Conservation (phyloP, 139 green algal species). For the Dunaliella sp. region DNA sequence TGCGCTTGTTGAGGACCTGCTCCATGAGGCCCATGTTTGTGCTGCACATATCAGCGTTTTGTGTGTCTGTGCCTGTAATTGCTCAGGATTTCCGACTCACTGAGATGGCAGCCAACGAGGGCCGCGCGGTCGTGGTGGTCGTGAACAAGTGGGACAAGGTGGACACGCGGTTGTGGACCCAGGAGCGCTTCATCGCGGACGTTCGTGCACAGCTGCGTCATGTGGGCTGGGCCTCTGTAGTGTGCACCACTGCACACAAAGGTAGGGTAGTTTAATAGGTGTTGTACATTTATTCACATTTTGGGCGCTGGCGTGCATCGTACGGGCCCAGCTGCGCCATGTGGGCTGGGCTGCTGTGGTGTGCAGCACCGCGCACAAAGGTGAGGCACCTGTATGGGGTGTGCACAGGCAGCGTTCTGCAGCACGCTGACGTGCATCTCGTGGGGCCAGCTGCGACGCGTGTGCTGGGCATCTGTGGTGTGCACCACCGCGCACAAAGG, state of each 20-base stretch:
- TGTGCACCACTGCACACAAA: slow-evolving; percentile 83
- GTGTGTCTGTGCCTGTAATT: too few species aligned
- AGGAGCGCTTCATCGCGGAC: slow-evolving; percentile 56
- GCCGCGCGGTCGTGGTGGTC: slow-evolving; percentile 86
- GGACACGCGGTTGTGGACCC: slow-evolving; percentile 30
- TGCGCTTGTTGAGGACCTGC: too few species aligned
- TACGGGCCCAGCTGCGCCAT: too few species aligned
- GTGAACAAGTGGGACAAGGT: slow-evolving; percentile 98
- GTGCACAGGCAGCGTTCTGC: too few species aligned
- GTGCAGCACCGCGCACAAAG: not conserved
- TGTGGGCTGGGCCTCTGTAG: slow-evolving; percentile 81
- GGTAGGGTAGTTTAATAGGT: slow-evolving; percentile 35
- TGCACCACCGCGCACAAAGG: slow-evolving; percentile 3
- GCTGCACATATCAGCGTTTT: too few species aligned
- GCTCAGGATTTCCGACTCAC: slow-evolving; percentile 65
- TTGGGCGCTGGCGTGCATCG: too few species aligned
- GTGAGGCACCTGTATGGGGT: too few species aligned
- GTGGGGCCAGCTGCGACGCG: too few species aligned
- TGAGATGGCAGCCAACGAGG: slow-evolving; percentile 66
- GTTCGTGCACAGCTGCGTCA: slow-evolving; percentile 75
- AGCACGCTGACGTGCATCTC: too few species aligned
- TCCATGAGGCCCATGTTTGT: too few species aligned
- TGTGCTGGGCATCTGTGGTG: not conserved
- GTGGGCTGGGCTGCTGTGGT: not conserved
- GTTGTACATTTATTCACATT: too few species aligned